These are phyloP conservation scores for Arachnomyces sp. DNA, from an alignment of 2,329 filamentous ascomycete genomes.

Conservation along the genomic window DNA sequence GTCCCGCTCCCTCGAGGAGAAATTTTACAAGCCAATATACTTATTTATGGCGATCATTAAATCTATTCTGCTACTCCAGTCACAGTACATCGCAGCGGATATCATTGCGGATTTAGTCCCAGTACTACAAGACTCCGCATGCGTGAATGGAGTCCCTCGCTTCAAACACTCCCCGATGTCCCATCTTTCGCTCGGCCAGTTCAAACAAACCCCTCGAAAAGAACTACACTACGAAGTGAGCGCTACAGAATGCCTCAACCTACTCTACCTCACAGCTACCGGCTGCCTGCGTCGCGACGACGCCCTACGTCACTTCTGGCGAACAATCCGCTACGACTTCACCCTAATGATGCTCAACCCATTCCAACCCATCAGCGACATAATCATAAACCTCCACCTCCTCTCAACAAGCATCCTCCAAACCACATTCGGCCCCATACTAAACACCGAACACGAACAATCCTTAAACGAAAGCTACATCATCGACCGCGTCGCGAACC, in stretches of 20 bases:
- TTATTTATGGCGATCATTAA: slow-evolving; percentile 35
- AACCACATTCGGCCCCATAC: slow-evolving; percentile 44
- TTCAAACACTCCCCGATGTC: slow-evolving; percentile 38
- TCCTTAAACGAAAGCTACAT: slow-evolving; percentile 37
- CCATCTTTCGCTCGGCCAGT: slow-evolving; percentile 30
- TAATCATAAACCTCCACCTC: slow-evolving; percentile 46
- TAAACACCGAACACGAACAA: slow-evolving; percentile 30
- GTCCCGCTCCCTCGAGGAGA: slow-evolving; percentile 48
- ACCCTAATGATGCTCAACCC: slow-evolving; percentile 52
- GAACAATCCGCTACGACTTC: slow-evolving; percentile 47
- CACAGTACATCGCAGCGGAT: slow-evolving; percentile 26
- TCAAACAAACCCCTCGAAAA: slow-evolving; percentile 32
- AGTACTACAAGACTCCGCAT: slow-evolving; percentile 37
- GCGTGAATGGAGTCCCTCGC: slow-evolving; percentile 48
- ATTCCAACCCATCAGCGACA: slow-evolving; percentile 49
- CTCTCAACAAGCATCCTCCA: slow-evolving; percentile 47
- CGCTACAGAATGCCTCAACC: slow-evolving; percentile 45
- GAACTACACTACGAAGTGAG: slow-evolving; percentile 43
- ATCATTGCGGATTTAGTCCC: slow-evolving; percentile 31
- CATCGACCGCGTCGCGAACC: slow-evolving; percentile 48
- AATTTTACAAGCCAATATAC: slow-evolving; percentile 37
- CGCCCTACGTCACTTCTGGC: slow-evolving; percentile 46
- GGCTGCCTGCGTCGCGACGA: slow-evolving; percentile 38
- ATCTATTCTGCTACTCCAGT: slow-evolving; percentile 33
- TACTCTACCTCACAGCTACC: slow-evolving; percentile 46